Conservation (phyloP, 805 yeast species). For the Torulaspora indica region DNA sequence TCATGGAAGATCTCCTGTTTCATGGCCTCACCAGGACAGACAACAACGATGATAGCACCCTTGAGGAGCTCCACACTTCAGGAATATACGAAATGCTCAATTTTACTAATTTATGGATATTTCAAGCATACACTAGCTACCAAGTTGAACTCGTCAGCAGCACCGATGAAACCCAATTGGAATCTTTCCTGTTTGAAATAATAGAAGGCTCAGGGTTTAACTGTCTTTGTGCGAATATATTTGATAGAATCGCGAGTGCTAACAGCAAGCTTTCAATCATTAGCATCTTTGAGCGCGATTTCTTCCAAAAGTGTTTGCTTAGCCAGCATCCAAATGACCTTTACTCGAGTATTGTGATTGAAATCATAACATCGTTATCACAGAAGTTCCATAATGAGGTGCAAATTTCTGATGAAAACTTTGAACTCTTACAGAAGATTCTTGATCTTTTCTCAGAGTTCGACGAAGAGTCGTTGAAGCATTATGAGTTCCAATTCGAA, state of each 20-base stretch:
- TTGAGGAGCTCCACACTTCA: slow-evolving; percentile 9
- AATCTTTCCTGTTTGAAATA: slow-evolving; percentile 22
- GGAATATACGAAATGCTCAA: slow-evolving; percentile 22
- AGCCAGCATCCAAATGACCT: slow-evolving; percentile 6
- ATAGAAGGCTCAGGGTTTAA: slow-evolving; percentile 23
- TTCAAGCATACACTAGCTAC: slow-evolving; percentile 27
- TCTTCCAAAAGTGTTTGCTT: slow-evolving; percentile 22
- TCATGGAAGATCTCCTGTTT: slow-evolving; percentile 19
- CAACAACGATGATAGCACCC: slow-evolving; percentile 9
- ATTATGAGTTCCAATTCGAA: slow-evolving; percentile 18
- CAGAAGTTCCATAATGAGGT: slow-evolving; percentile 18
- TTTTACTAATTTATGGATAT: slow-evolving; percentile 33
- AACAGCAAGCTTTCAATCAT: slow-evolving; percentile 15
- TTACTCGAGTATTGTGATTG: slow-evolving; percentile 23
- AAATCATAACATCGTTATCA: slow-evolving; percentile 23
- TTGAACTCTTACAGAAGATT: slow-evolving; percentile 15
- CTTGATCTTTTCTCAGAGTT: slow-evolving; percentile 15
- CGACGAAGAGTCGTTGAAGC: slow-evolving; percentile 10
- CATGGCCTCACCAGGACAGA: slow-evolving; percentile 15
- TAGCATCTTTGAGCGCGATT: slow-evolving; percentile 24
- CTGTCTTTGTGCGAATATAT: slow-evolving; percentile 27
- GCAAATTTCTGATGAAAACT: slow-evolving; percentile 15
- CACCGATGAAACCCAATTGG: slow-evolving; percentile 6
- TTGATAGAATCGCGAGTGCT: slow-evolving; percentile 22
- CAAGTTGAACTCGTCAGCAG: slow-evolving; percentile 11